These are phyloP conservation scores for Microstegium vimineum DNA, from an alignment of 176 grass and related monocot species.

Conservation along the genomic window DNA sequence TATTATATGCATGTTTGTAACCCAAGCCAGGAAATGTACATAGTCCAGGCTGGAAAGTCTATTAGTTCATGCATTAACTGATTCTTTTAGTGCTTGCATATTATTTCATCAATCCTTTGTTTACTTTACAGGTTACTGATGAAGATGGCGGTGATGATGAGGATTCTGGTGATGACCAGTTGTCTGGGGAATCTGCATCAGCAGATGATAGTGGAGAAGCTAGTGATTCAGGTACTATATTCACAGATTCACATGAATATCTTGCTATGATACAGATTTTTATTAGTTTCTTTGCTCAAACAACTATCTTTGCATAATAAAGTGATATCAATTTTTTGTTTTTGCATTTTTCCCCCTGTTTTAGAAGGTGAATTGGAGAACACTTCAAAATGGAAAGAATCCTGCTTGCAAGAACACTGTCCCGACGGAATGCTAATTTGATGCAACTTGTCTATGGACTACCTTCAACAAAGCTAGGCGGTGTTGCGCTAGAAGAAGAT, in stretches of 20 bases:
- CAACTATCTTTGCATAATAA: neutral
- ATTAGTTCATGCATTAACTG: neutral
- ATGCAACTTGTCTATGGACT: conserved; percentile 90
- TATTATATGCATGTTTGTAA: conserved; percentile 1
- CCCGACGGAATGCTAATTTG: conserved; percentile 56
- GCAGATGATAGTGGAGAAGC: conserved; percentile 48
- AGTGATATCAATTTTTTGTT: neutral
- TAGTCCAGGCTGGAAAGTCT: neutral
- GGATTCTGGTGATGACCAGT: conserved; percentile 53
- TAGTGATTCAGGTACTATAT: conserved; percentile 59
- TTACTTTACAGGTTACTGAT: conserved; percentile 54
- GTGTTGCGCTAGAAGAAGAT: conserved; percentile 20
- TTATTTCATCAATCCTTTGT: conserved; percentile 15
- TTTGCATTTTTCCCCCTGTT: conserved; percentile 8
- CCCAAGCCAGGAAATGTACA: neutral
- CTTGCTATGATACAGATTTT: neutral
- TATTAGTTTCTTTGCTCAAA: conserved; percentile 24
- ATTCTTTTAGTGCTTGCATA: conserved; percentile 5
- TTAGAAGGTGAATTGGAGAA: conserved; percentile 58
- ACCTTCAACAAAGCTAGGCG: conserved; percentile 24
- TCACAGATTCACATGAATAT: neutral
- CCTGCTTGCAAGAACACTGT: conserved; percentile 63
- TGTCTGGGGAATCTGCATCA: conserved; percentile 58
- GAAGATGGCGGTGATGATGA: conserved; percentile 36
- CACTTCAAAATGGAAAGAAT: conserved; percentile 87